A percentile compares a stretch with the other conserved stretches of the same genome.
These are phyloP conservation scores for Debaryomyces singareniensis DNA, from an alignment of 1,139 yeast genomes.

Conservation along the genomic window DNA sequence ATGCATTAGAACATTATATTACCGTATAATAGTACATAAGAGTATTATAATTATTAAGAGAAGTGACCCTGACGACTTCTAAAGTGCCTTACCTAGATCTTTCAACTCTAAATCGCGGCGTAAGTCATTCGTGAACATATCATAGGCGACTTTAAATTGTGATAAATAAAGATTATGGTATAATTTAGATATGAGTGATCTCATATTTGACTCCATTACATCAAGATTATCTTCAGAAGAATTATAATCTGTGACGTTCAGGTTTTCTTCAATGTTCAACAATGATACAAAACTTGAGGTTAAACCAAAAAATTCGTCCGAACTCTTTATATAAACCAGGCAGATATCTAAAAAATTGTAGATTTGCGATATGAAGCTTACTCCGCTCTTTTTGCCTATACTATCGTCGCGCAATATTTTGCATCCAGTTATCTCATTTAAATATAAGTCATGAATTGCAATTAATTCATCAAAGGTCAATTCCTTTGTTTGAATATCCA, in stretches of 20 bases:
- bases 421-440: constrained; percentile 30
- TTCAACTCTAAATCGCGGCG: constrained; percentile 21
- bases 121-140: constrained; percentile 21
- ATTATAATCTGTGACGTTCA: constrained; percentile 3
- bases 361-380: constrained; percentile 39
- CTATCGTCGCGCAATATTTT: constrained; percentile 30
- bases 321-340: constrained; percentile 37
- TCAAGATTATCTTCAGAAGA: constrained; percentile 18
- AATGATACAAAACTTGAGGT: constrained; percentile 24
- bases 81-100: constrained; percentile 16
- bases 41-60: too few species aligned
- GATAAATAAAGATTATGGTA: constrained; percentile 17
- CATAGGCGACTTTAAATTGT: constrained; percentile 15
- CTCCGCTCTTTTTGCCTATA: constrained; percentile 34
- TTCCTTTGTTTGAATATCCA: constrained; percentile 14
- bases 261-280: constrained; percentile 16
- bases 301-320: constrained; percentile 36
- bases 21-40: too few species aligned
- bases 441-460: constrained; percentile 33
- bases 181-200: constrained; percentile 18
- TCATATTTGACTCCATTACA: constrained; percentile 20
- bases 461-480: constrained; percentile 46
- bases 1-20: too few species aligned
- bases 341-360: constrained; percentile 36
- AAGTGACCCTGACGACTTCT: too few species aligned